Evolutionary conservation across 169 alveolate genomes (phyloP).

Genomic region (Eimeria praecox): DNA sequence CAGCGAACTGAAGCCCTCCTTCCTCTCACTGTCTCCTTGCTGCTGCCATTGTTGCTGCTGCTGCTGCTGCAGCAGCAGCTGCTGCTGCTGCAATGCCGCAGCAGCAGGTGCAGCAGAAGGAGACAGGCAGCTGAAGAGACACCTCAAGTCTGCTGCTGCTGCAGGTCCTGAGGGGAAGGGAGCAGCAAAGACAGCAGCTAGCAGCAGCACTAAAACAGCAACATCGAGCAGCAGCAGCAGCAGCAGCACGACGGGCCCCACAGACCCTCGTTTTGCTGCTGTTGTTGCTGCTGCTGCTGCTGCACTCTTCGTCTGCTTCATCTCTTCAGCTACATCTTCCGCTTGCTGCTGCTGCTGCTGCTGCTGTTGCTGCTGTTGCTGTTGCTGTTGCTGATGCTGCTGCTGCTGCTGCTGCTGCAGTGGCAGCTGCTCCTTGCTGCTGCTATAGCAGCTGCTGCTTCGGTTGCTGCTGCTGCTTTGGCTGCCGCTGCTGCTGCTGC

Average conservation of each 20-base stretch:
- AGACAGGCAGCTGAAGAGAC: constrained; percentile 23
- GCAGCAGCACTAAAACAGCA: constrained; percentile 34
- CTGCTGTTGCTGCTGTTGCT: not conserved
- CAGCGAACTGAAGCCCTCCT: not conserved
- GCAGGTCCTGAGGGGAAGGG: not conserved
- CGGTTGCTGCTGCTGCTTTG: not conserved
- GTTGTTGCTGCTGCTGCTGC: not conserved
- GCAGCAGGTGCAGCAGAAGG: not conserved
- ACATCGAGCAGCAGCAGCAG: constrained; percentile 23
- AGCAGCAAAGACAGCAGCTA: constrained; percentile 3
- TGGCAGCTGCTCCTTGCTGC: not conserved
- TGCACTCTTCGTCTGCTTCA: not conserved
- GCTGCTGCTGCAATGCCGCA: not conserved
- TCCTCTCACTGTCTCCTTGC: not conserved
- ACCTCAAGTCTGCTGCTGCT: not conserved
- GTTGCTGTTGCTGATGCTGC: constrained; percentile 11
- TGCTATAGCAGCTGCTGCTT: not conserved
- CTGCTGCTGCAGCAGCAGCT: constrained; percentile 11
- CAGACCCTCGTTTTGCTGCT: not conserved
- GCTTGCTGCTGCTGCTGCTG: constrained; percentile 13
- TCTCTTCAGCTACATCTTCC: not conserved
- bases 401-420: constrained; percentile 6
- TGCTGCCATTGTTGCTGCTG: not conserved
- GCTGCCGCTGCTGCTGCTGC: constrained; percentile 22
- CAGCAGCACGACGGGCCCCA: constrained; percentile 3